Conservation (phyloP, 2,329 filamentous ascomycete genomes). For the Tolypocladium amazonense region DNA sequence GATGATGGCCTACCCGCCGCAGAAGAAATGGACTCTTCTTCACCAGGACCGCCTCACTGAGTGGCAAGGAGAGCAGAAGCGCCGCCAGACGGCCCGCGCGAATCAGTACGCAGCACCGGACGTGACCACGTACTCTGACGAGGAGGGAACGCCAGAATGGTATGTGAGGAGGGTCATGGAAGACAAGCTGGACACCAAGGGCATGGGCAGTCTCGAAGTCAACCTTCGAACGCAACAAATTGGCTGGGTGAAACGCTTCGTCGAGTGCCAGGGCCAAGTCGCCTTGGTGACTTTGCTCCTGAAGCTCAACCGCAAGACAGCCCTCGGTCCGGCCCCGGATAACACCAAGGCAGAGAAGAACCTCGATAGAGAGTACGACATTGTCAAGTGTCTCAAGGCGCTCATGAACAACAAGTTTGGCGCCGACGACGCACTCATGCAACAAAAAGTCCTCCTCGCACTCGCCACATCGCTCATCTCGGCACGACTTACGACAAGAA, state of each 20-base stretch:
- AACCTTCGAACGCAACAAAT: constrained; percentile 94
- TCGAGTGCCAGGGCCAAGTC: constrained; percentile 94
- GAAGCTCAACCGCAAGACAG: constrained; percentile 85
- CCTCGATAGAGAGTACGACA: constrained; percentile 88
- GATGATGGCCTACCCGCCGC: constrained; percentile 89
- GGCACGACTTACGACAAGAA: constrained; percentile 79
- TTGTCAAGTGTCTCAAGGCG: constrained; percentile 93
- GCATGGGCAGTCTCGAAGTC: constrained; percentile 85
- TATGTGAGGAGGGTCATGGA: constrained; percentile 97
- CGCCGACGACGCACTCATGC: constrained; percentile 84
- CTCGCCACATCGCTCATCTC: constrained; percentile 81
- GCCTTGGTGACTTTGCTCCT: constrained; percentile 87
- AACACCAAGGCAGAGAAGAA: constrained; percentile 59
- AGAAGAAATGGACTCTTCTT: constrained; percentile 96
- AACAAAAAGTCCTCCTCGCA: constrained; percentile 83
- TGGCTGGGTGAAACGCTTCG: constrained; percentile 92
- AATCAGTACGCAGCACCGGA: constrained; percentile 60
- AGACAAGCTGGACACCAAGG: constrained; percentile 83
- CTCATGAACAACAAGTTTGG: constrained; percentile 99
- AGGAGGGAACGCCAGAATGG: constrained; percentile 96
- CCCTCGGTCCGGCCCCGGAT: constrained; percentile 57
- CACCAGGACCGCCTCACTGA: constrained; percentile 92
- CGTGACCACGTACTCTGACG: constrained; percentile 70
- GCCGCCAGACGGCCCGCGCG: constrained; percentile 62
- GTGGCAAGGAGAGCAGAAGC: constrained; percentile 88